These are phyloP conservation scores for Naumovozyma baii DNA, from an alignment of 805 yeast genomes.

Conservation along the genomic window DNA sequence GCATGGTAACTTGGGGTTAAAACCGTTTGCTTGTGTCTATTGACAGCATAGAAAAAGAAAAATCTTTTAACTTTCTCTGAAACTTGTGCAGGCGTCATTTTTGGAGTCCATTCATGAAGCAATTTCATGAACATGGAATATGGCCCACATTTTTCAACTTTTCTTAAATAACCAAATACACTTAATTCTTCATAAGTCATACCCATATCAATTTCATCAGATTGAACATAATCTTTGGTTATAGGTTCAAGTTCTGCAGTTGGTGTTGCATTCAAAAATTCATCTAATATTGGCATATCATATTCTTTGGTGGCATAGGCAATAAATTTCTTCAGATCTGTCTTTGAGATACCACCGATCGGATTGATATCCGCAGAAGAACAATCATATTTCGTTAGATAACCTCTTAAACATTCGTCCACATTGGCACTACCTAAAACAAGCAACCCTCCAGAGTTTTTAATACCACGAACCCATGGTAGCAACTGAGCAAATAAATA, in stretches of 20 bases:
- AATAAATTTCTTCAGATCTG: slow-evolving; percentile 80
- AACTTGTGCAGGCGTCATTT: slow-evolving; percentile 69
- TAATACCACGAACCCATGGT: slow-evolving; percentile 83
- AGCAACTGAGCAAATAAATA: slow-evolving; percentile 87
- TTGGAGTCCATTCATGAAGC: slow-evolving; percentile 86
- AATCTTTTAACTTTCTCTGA: slow-evolving; percentile 89
- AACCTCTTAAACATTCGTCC: slow-evolving; percentile 93
- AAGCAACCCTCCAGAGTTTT: slow-evolving; percentile 55
- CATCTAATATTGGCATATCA: slow-evolving; percentile 64
- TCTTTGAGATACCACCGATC: slow-evolving; percentile 96
- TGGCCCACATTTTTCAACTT: slow-evolving; percentile 93
- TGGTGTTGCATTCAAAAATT: slow-evolving; percentile 85
- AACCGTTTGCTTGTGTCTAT: slow-evolving; percentile 96
- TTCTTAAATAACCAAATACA: slow-evolving; percentile 80
- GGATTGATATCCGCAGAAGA: slow-evolving; percentile 97
- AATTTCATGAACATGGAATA: slow-evolving; percentile 86
- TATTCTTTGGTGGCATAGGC: slow-evolving; percentile 63
- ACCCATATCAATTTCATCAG: slow-evolving; percentile 97
- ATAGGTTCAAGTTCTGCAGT: slow-evolving; percentile 98
- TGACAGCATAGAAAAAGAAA: slow-evolving; percentile 88
- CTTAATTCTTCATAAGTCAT: slow-evolving; percentile 93
- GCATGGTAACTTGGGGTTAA: slow-evolving; percentile 96
- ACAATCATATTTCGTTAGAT: slow-evolving; percentile 92
- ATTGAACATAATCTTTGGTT: slow-evolving; percentile 83
- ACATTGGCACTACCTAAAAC: slow-evolving; percentile 96